A percentile compares a stretch with the other conserved stretches of the same genome.
These are phyloP conservation scores for Stachybotrys elegans DNA, from an alignment of 2,329 filamentous ascomycete genomes.

Conservation along the genomic window DNA sequence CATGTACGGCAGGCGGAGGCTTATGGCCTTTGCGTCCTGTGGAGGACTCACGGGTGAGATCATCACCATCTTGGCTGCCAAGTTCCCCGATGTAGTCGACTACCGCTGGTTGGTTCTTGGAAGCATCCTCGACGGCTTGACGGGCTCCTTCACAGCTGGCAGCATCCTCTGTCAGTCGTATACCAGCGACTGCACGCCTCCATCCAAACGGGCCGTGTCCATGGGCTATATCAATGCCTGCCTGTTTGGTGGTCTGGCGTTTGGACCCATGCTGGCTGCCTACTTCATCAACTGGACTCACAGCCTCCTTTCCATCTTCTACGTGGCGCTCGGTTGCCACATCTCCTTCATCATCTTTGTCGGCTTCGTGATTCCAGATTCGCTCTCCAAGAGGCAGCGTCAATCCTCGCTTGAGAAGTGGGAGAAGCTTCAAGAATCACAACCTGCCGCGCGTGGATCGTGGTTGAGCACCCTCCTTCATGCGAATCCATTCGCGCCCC, in stretches of 20 bases:
- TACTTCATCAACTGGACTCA: conserved; percentile 74
- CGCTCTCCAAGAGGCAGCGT: conserved; percentile 70
- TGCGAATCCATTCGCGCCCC: conserved; percentile 68
- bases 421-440: conserved; percentile 36
- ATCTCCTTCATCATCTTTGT: conserved; percentile 68
- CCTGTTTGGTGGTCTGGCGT: conserved; percentile 81
- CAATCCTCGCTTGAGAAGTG: conserved; percentile 65
- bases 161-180: conserved; percentile 78
- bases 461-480: conserved; percentile 32
- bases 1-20: conserved; percentile 70
- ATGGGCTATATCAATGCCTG: conserved; percentile 90
- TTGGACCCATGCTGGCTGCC: conserved; percentile 78
- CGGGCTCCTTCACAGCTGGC: conserved; percentile 82
- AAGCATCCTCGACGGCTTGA: conserved; percentile 72
- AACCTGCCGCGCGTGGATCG: conserved; percentile 15
- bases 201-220: conserved; percentile 71
- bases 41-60: conserved; percentile 73
- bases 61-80: conserved; percentile 73
- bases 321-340: conserved; percentile 70
- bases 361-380: conserved; percentile 73
- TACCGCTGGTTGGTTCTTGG: conserved; percentile 78
- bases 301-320: conserved; percentile 76
- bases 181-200: conserved; percentile 80
- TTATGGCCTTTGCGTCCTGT: conserved; percentile 68
- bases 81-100: conserved; percentile 64